These are phyloP conservation scores for Agrocybe chaxingu DNA, from an alignment of 768 basidiomycete genomes.

Conservation along the genomic window DNA sequence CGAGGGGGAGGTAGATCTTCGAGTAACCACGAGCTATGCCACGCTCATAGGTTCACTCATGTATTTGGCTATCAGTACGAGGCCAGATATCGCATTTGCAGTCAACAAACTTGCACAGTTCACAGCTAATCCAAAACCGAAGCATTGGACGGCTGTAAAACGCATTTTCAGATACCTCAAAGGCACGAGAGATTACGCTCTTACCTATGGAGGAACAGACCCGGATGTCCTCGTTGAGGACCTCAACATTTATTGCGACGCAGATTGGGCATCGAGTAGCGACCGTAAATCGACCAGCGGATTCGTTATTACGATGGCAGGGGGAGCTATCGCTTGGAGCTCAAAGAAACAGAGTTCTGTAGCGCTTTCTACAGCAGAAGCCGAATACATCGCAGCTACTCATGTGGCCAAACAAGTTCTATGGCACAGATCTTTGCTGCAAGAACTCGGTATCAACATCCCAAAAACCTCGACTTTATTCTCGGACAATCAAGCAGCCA, in stretches of 20 bases:
- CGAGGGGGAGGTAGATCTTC: not conserved
- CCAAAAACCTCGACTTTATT: conserved; percentile 6
- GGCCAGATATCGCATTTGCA: conserved; percentile 16
- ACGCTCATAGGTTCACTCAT: conserved; percentile 15
- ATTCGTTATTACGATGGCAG: conserved; percentile 27
- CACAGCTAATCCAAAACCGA: conserved; percentile 16
- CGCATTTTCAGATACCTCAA: conserved; percentile 21
- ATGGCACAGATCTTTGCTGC: conserved; percentile 20
- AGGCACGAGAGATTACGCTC: conserved; percentile 13
- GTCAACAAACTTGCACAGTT: conserved; percentile 14
- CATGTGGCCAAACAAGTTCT: conserved; percentile 27
- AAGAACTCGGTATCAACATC: no score
- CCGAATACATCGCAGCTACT: conserved; percentile 17
- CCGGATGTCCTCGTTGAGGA: conserved; percentile 28
- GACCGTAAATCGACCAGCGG: conserved; percentile 31
- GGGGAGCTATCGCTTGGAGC: conserved; percentile 29
- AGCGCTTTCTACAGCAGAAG: conserved; percentile 30
- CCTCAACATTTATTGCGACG: conserved; percentile 19
- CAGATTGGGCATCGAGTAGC: conserved; percentile 15
- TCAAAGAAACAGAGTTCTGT: conserved; percentile 32
- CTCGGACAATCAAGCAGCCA: conserved; percentile 17
- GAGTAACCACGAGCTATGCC: not conserved
- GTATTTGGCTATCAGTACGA: conserved; percentile 13
- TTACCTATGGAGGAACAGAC: conserved; percentile 23
- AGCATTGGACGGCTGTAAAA: conserved; percentile 27